A percentile compares a stretch with the other conserved stretches of the same genome.
Conservation (phyloP, 148 eudicot genomes). For the Rhododendron kiyosumense region DNA sequence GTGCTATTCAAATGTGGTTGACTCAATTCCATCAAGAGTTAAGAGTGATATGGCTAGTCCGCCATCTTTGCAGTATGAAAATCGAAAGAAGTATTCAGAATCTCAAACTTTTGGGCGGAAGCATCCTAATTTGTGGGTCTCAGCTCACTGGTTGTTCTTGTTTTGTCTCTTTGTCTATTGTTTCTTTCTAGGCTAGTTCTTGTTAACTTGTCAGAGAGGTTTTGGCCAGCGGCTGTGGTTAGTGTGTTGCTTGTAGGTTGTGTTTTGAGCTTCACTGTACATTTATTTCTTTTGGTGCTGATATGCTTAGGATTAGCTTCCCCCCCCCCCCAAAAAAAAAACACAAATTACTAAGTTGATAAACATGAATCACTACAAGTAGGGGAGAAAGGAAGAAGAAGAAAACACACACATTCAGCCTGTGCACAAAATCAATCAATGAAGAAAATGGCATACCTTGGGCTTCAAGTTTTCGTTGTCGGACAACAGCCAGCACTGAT, state of each 20-base stretch:
- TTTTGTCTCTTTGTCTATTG: neutral
- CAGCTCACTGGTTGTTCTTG: neutral
- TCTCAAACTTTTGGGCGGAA: neutral
- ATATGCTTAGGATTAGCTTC: neutral
- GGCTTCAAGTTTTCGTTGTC: conserved; percentile 78
- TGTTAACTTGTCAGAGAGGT: neutral
- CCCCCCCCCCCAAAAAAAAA: neutral
- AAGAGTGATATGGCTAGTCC: neutral
- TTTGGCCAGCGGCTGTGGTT: neutral
- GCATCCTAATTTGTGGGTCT: neutral
- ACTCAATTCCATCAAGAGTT: neutral
- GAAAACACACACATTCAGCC: neutral
- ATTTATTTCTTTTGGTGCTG: neutral
- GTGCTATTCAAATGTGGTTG: neutral
- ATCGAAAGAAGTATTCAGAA: neutral
- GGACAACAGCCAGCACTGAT: conserved; percentile 87
- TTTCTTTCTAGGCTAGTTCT: neutral
- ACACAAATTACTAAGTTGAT: neutral
- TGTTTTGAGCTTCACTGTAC: neutral
- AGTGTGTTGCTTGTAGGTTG: neutral
- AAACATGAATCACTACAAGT: neutral
- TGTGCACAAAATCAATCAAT: neutral
- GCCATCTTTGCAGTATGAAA: neutral
- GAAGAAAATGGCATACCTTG: conserved; percentile 41
- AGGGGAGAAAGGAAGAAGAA: neutral